Evolutionary conservation across 768 basidiomycete species (phyloP), one percentile per base, ranked within the genome.

Genomic region (Hemileccinum rubropunctum): DNA sequence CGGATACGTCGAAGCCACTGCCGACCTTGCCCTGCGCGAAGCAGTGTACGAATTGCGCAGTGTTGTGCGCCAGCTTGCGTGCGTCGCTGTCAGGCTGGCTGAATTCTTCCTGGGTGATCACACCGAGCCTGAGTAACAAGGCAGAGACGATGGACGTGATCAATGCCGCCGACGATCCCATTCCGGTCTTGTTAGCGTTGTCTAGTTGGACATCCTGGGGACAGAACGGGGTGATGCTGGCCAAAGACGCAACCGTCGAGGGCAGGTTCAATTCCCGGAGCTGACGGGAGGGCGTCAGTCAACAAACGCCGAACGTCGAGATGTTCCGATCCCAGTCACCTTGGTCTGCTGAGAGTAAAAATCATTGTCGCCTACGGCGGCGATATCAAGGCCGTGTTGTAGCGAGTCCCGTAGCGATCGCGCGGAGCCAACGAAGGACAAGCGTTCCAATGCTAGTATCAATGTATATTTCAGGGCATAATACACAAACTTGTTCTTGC

Each of bases 11-110:
- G 71, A 99, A 99, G 6, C 97, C 97, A 61, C 90, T 93, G 27
- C 97, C 97, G 14, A 99, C 86, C 71, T 99, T 99, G 35, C 97
- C 97, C 71, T 99, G 97, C 0, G 95, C 97, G 33, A 94, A 75
- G 63, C 94, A 98, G 67, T 99, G 97, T 7, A 93, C 81, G 65
- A 86, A 97, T 64, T 99, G 97, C 4, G 97, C 86, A 37, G 91
- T 78, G 65, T 97, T 98, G 69, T 99, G 97, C 0, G 91, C 86
- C 15, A 97, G 69, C 52, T 72, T 69, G 52, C 81, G 73, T 18
- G 78, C 82, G 21, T 75, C 70, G 58, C 69, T 72, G 37, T 72
- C 61, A 6, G 72, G 64, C 23, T 72, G 70, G 14, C 63, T 58
- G 18, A 89, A 76, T 5, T 80, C 74, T 37, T 74, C 66, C 27